Percentiles rank a stretch among this genome's conserved stretches.
These are phyloP conservation scores for Torulaspora globosa DNA, from an alignment of 1,139 yeast species.

Conservation along the genomic window DNA sequence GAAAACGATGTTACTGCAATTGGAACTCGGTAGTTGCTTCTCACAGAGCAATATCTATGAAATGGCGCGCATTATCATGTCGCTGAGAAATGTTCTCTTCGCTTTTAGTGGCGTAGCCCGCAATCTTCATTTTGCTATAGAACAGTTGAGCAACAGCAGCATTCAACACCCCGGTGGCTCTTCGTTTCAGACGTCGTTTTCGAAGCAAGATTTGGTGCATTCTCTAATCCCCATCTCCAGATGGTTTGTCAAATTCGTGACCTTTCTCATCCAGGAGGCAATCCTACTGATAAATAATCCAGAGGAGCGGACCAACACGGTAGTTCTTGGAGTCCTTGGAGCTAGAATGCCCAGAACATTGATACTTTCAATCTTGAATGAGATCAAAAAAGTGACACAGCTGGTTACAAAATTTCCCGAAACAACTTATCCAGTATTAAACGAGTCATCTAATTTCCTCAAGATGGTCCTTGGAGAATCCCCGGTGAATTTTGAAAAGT, in stretches of 20 bases:
- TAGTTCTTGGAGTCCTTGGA: constrained; percentile 35
- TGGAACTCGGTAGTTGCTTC: constrained; percentile 35
- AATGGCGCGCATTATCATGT: constrained; percentile 35
- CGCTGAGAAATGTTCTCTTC: constrained; percentile 35
- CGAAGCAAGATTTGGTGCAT: constrained; percentile 37
- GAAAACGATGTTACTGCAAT: constrained; percentile 34
- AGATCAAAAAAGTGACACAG: constrained; percentile 34
- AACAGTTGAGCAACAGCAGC: constrained; percentile 28
- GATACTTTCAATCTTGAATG: constrained; percentile 33
- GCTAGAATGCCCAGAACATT: constrained; percentile 36
- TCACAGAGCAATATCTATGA: constrained; percentile 28
- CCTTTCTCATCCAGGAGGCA: constrained; percentile 34
- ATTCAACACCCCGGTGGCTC: constrained; percentile 27
- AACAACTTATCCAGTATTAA: constrained; percentile 34
- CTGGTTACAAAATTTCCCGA: constrained; percentile 36
- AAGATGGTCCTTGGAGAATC: constrained; percentile 34
- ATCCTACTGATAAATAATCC: constrained; percentile 30
- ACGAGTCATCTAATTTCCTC: constrained; percentile 35
- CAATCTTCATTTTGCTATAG: constrained; percentile 36
- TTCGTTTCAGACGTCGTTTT: constrained; percentile 35
- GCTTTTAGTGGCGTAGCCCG: constrained; percentile 38
- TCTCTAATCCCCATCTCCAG: constrained; percentile 36
- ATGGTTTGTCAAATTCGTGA: constrained; percentile 36
- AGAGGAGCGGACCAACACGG: constrained; percentile 21
- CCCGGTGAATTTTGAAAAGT: constrained; percentile 35